Base-by-base conservation (phyloP, 345 rosid species). In the Cardamine chenopodiifolia region DNA sequence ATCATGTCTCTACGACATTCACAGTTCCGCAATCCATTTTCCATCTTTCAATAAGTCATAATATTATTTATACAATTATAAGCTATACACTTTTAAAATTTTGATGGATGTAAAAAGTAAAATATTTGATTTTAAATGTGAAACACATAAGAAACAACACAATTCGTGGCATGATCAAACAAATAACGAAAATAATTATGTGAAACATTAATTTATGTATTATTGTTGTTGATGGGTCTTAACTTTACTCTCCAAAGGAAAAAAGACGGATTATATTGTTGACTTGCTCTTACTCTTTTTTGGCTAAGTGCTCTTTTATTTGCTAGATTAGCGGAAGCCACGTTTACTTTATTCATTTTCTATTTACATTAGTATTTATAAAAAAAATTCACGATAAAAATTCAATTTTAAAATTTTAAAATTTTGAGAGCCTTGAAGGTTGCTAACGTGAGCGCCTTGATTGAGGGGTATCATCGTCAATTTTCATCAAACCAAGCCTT, bases 391-490 rank as follows among this genome's bases (percentile, higher is more conserved):
- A 26, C 7, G 5, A 7, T 28, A n/a, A 25, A 13, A 31, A 6
- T 12, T 15, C 8, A 32, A 15, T 9, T 47, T 31, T 10, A 28
- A n/a, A n/a, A n/a, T n/a, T n/a, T n/a, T n/a, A n/a, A n/a, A n/a
- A n/a, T n/a, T n/a, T n/a, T n/a, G 47, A 56, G 47, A 56, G 66
- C 23, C 44, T 12, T 28, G 53, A 66, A 25, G 65, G 39, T 22
- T 59, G 72, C 55, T 75, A 75, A 60, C 79, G 79, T 75, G 79
- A 75, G 79, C 13, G 48, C 68, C 79, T 67, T 60, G 73, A 74
- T 39, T 39, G 60, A 74, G 50, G 53, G 65, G 18, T 35, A 66
- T 25, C 15, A 9, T 74, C 66, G 42, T 66, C 71, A 45, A 1
- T 3, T 40, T 5, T 1, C 2, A 48, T 47, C 12, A 23, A 73